Conservation (phyloP, 164 flowering plant genomes). For the Annona cherimola region DNA sequence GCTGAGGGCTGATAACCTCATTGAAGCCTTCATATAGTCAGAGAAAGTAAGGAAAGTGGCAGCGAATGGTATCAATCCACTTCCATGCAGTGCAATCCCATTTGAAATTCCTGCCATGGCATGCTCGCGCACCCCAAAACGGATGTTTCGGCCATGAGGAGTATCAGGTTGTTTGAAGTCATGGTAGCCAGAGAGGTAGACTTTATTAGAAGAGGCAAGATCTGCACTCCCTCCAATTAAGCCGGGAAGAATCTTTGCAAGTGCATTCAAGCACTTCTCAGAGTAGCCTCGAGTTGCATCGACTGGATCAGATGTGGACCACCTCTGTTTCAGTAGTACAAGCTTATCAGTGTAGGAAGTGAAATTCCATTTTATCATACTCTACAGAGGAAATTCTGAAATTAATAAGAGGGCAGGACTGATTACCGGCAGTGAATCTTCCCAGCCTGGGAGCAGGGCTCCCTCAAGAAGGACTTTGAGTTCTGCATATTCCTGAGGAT, state of each 20-base stretch:
- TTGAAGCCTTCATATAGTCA: slow-evolving; percentile 56
- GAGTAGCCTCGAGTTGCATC: slow-evolving; percentile 57
- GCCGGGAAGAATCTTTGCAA: slow-evolving; percentile 46
- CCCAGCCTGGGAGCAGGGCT: slow-evolving; percentile 48
- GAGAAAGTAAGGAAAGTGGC: slow-evolving; percentile 61
- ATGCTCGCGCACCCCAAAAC: slow-evolving; percentile 62
- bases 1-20: slow-evolving; percentile 48
- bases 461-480: slow-evolving; percentile 35
- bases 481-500: slow-evolving; percentile 41
- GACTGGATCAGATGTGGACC: slow-evolving; percentile 28
- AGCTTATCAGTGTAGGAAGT: background rate
- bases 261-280: slow-evolving; percentile 37
- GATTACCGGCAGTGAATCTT: slow-evolving; percentile 42
- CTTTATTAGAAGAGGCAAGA: slow-evolving; percentile 26
- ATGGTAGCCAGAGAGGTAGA: slow-evolving; percentile 7
- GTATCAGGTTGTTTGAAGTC: slow-evolving; percentile 19
- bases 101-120: slow-evolving; percentile 58
- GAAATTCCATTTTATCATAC: background rate
- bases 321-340: slow-evolving; percentile 23
- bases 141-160: slow-evolving; percentile 41
- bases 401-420: background rate
- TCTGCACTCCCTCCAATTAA: slow-evolving; percentile 38
- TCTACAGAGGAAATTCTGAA: background rate
- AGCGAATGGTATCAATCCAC: slow-evolving; percentile 54
- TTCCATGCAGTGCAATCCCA: slow-evolving; percentile 51